Conservation (phyloP, 2,329 filamentous ascomycete species). For the Colletotrichum sp. region DNA sequence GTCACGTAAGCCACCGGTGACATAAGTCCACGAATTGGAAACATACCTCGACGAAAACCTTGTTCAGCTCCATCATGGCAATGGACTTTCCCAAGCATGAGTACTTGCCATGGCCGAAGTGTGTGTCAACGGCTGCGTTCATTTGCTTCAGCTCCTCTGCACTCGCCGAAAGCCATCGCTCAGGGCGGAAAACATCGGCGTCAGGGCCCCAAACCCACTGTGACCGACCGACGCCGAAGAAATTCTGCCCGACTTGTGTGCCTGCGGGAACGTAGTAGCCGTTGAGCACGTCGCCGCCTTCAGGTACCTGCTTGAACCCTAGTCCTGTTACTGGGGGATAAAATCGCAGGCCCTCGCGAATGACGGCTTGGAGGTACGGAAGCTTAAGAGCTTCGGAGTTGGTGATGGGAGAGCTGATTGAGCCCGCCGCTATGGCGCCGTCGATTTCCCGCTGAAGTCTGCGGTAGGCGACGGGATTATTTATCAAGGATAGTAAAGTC, state of each 20-base stretch:
- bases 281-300: conserved; percentile 56
- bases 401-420: conserved; percentile 41
- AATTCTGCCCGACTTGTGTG: conserved; percentile 58
- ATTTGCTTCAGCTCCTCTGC: conserved; percentile 36
- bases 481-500: conserved; percentile 58
- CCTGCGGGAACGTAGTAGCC: conserved; percentile 57
- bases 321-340: conserved; percentile 58
- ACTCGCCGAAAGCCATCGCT: conserved; percentile 55
- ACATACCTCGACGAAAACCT: conserved; percentile 51
- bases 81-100: conserved; percentile 52
- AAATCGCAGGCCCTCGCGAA: conserved; percentile 61
- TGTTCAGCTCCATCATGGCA: conserved; percentile 54
- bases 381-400: conserved; percentile 55
- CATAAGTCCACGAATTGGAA: rapidly evolving
- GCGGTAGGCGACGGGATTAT: conserved; percentile 46
- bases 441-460: conserved; percentile 49
- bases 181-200: conserved; percentile 59
- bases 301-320: conserved; percentile 59
- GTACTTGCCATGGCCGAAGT: conserved; percentile 52
- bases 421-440: conserved; percentile 38
- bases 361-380: conserved; percentile 61
- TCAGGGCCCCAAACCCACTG: conserved; percentile 59
- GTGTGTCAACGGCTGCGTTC: conserved; percentile 41
- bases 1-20: neutral
- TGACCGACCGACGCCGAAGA: conserved; percentile 58